Evolutionary conservation across 345 rosid species (phyloP).

Genomic region (Brassica rapa): DNA sequence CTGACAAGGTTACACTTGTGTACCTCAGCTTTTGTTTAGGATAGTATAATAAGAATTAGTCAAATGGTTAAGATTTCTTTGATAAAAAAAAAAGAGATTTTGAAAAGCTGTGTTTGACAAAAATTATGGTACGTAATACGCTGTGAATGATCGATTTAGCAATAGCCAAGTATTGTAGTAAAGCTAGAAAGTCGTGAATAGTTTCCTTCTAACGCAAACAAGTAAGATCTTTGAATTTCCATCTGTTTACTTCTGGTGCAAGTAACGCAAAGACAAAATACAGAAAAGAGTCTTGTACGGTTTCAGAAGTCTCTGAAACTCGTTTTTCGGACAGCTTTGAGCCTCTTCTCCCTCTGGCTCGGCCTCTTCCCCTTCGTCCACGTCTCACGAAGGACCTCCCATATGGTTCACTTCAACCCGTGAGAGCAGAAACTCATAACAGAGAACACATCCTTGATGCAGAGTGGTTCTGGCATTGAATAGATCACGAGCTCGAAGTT

Average conservation of each 20-base stretch:
- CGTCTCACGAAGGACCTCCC: slow-evolving; percentile 71
- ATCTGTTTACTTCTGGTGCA: slow-evolving; percentile 9
- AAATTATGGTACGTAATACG: background rate
- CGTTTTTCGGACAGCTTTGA: slow-evolving; percentile 41
- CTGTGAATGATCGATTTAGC: background rate
- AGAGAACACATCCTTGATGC: slow-evolving; percentile 57
- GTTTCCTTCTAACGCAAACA: background rate
- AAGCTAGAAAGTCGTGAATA: background rate
- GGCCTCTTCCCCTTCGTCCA: slow-evolving; percentile 68
- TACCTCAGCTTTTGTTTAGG: slow-evolving; percentile 13
- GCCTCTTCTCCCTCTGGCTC: slow-evolving; percentile 47
- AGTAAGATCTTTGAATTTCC: background rate
- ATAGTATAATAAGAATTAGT: slow-evolving; percentile 16
- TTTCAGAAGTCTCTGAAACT: slow-evolving; percentile 29
- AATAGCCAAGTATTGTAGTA: too few relatives aligned
- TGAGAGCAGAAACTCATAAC: slow-evolving; percentile 88
- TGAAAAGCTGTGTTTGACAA: background rate
- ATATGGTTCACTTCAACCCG: slow-evolving; percentile 79
- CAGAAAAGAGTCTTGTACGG: too few relatives aligned
- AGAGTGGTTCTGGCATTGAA: slow-evolving; percentile 71
- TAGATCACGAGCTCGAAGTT: slow-evolving; percentile 86
- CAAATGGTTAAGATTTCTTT: too few relatives aligned
- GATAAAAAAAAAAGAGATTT: too few relatives aligned
- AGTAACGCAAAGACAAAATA: background rate
- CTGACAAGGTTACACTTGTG: slow-evolving; percentile 13